phyloP scores from a whole-genome alignment of 108 stramenopile genomes.

The Cyclotella choctawhatcheeana region DNA sequence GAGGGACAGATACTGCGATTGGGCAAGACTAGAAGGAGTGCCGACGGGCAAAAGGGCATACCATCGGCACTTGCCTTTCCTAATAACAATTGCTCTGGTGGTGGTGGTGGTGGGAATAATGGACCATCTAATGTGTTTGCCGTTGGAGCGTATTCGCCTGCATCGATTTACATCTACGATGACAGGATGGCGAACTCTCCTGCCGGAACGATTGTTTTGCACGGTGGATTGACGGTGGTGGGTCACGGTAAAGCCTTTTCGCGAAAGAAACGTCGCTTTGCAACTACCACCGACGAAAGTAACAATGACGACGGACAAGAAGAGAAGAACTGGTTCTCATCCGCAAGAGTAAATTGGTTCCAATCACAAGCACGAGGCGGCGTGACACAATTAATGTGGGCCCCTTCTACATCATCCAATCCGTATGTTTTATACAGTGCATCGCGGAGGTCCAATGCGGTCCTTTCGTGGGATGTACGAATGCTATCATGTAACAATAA shows the following conservation, averaged over 20 bases:
- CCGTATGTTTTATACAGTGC: slow-evolving; percentile 64
- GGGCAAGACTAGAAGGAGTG: slow-evolving; percentile 79
- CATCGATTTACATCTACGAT: slow-evolving; percentile 88
- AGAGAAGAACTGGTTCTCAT: slow-evolving; percentile 51
- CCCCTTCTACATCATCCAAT: slow-evolving; percentile 32
- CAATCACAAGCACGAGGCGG: slow-evolving; percentile 72
- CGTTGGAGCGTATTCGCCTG: slow-evolving; percentile 84
- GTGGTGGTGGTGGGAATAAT: too few relatives aligned
- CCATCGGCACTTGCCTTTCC: slow-evolving; percentile 69
- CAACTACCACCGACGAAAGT: slow-evolving; percentile 5
- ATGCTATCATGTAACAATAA: slow-evolving; percentile 46
- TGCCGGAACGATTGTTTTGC: slow-evolving; percentile 48
- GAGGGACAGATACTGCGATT: slow-evolving; percentile 56
- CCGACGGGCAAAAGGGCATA: slow-evolving; percentile 85
- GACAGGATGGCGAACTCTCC: slow-evolving; percentile 54
- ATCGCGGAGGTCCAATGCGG: slow-evolving; percentile 73
- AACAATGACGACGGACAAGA: slow-evolving; percentile 13
- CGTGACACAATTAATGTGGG: slow-evolving; percentile 79
- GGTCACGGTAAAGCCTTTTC: slow-evolving; percentile 68
- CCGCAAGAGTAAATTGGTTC: slow-evolving; percentile 77
- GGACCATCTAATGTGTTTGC: slow-evolving; percentile 64
- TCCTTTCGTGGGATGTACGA: slow-evolving; percentile 83
- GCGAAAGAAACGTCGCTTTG: slow-evolving; percentile 59
- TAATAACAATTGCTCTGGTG: slow-evolving; percentile 13
- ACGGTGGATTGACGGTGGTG: slow-evolving; percentile 63